Base-by-base conservation (phyloP, 2,329 filamentous ascomycete species). In the Apiospora aurea region DNA sequence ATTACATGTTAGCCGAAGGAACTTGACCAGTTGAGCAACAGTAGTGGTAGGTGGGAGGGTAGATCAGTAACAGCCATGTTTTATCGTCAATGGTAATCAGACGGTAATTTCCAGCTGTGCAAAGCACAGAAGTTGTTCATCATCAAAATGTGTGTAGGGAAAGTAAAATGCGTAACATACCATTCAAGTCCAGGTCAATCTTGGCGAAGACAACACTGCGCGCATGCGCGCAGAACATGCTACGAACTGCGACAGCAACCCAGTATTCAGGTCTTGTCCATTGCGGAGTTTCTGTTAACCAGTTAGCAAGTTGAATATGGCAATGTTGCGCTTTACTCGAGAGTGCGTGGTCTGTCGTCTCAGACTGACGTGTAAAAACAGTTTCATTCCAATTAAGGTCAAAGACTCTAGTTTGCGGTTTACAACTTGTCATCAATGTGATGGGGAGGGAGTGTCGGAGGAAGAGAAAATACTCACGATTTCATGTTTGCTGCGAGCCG, bases 101-200 rank as follows among this genome's bases (percentile, higher is more conserved):
- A 91, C 94, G 94, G 94, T 97, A 97, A 97, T 92, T 96, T 96
- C 94, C 94, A 95, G 94, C 93, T 89, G 88, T 89, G 88, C 87
- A 85, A 87, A 87, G 85, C 86, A 88, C 87, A 85, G 81, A 83
- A 93, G 89, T 89, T 85, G 87, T 88, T 92, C 92, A 94, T 92
- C 89, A 90, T 84, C 75, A 76, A 78, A 72, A 72, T 73, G 41
- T 38, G 34, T 57, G 68, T 47, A 7, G 66, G 29, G 53, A 14
- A 57, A 46, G 34, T 61, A n/a, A 44, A 29, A 66, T 29, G 71
- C 70, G 8, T 1, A n/a, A 79, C 82, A 69, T 81, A 84, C 83
- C 77, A 78, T 67, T 69, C 67, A 57, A 61, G 26, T 47, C 46
- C 43, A 69, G 61, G 44, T 66, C 29, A 44, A 61, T 18, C 21